Evolutionary conservation across 805 yeast genomes (phyloP).

Genomic region (Isabelozyma rhagii): DNA sequence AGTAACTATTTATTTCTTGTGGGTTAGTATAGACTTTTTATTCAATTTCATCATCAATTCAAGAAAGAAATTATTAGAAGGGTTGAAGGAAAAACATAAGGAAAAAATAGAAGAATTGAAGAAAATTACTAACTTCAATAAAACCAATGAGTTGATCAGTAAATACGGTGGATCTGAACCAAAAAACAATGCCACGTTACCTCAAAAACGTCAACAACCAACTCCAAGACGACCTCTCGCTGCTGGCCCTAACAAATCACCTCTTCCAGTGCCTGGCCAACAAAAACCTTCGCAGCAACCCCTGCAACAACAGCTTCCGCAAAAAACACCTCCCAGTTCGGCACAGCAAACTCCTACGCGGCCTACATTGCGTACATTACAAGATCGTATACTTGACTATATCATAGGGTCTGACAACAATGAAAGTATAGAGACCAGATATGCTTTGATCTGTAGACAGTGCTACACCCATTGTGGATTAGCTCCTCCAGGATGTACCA

Average conservation of each 20-base stretch:
- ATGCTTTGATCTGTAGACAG: conserved; percentile 67
- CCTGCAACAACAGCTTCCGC: neutral
- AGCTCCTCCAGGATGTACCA: conserved; percentile 63
- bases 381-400: conserved; percentile 36
- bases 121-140: conserved; percentile 67
- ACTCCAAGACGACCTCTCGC: neutral
- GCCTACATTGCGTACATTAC: conserved; percentile 17
- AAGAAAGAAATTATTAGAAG: conserved; percentile 16
- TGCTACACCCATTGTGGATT: conserved; percentile 76
- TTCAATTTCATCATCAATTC: conserved; percentile 18
- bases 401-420: conserved; percentile 56
- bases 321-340: neutral
- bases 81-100: conserved; percentile 44
- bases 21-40: conserved; percentile 11
- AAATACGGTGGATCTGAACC: conserved; percentile 38
- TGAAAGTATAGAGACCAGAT: conserved; percentile 58
- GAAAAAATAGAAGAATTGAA: conserved; percentile 65
- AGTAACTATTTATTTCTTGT: conserved; percentile 11
- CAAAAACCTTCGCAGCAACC: neutral
- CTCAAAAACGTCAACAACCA: neutral
- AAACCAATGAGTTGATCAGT: conserved; percentile 69
- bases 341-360: neutral
- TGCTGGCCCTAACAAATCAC: too few relatives aligned
- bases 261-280: too few relatives aligned
- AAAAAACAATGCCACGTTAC: neutral